Evolutionary conservation across 805 yeast species (phyloP), one percentile per base, ranked within the genome.

Genomic region (Schizosaccharomyces octosporus): DNA sequence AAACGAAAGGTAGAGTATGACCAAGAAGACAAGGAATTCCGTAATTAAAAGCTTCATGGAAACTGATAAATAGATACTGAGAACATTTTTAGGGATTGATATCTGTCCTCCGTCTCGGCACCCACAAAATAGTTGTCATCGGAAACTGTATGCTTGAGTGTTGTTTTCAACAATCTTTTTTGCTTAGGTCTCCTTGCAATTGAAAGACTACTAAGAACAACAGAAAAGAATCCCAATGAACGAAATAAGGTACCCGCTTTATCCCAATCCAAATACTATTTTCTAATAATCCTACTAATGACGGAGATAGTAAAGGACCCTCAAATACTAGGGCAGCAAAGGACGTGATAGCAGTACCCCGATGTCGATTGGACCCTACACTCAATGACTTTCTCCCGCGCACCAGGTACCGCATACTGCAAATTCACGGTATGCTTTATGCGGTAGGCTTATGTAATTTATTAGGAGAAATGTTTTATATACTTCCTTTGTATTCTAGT

Each of bases 281-380:
- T 69, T 17, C 75, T 77, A 57, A 83, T 80, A 70, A 82, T 85
- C 0, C 83, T 82, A 63, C 89, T 86, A 59, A 80, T 79, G 63
- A 88, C 19, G 96, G 96, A 0, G 90, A 90, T 45, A 84, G 62
- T 74, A 86, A 76, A 24, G 96, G 96, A 63, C 94, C 93, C 48
- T 77, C 75, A 65, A 85, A 84, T 42, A 87, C 86, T 57, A 83
- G 80, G 73, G 85, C 76, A 1, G 87, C 76, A 67, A 87, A 88
- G 19, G 83, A 64, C 9, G 83, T 75, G 66, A 87, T 75, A 41
- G 95, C 94, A 61, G 76, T 78, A 66, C 96, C 96, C 72, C 96
- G 79, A 29, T 75, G 69, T 45, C 70, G 70, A 63, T 81, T 80
- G 65, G 78, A 79, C n/a, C n/a, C n/a, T n/a, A n/a, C n/a, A n/a